Conservation (phyloP, 306 rosid species). For the Ceratonia siliqua region DNA sequence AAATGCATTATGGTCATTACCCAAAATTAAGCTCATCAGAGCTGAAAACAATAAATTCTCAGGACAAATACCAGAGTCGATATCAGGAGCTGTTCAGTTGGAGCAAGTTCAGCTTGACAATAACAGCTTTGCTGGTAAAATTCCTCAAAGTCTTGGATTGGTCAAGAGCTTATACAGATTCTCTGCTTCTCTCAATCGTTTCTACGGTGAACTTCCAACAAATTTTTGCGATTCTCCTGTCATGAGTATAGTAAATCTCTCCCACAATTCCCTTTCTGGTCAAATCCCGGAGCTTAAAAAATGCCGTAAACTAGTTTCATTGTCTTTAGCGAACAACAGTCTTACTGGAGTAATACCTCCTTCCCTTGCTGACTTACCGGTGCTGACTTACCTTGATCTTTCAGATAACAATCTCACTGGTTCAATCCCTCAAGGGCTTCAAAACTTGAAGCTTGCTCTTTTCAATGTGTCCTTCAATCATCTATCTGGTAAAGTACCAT, state of each 20-base stretch:
- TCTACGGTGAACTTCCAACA: conserved; percentile 78
- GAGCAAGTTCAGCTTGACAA: conserved; percentile 98
- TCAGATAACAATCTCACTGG: conserved; percentile 93
- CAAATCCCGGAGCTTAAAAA: conserved; percentile 68
- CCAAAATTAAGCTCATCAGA: conserved; percentile 81
- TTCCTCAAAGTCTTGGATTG: conserved; percentile 79
- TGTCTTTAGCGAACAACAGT: conserved; percentile 81
- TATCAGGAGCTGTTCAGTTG: conserved; percentile 72
- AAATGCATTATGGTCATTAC: conserved; percentile 67
- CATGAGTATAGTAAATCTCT: conserved; percentile 90
- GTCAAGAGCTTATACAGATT: conserved; percentile 86
- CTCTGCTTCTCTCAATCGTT: conserved; percentile 79
- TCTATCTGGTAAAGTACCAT: conserved; percentile 86
- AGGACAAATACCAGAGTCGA: conserved; percentile 79
- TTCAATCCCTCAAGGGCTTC: conserved; percentile 80
- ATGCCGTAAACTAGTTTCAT: conserved; percentile 81
- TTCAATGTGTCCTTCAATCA: conserved; percentile 90
- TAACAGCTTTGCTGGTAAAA: conserved; percentile 63
- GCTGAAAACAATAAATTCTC: conserved; percentile 87
- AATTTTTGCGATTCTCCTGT: conserved; percentile 95
- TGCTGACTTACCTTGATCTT: conserved; percentile 91
- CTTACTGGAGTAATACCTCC: conserved; percentile 70
- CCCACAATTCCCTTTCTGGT: conserved; percentile 87
- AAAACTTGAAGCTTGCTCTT: conserved; percentile 93
- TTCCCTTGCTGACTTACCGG: conserved; percentile 84